phyloP scores from a whole-genome alignment of 805 yeast species.

The Pichia sporocuriosa region DNA sequence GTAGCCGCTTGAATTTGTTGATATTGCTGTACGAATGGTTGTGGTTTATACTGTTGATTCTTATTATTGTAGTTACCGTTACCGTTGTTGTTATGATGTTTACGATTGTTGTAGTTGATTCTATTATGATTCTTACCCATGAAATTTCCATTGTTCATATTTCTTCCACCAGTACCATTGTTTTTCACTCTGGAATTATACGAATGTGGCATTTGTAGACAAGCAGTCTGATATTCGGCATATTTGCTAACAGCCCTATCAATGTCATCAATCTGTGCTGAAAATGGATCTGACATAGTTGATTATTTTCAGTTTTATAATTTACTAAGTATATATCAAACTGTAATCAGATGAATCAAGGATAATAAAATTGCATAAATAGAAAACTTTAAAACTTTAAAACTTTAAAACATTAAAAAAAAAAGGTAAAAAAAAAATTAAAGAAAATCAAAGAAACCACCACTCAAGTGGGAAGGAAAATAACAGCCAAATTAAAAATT shows the following conservation, averaged over 20 bases:
- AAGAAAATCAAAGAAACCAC: too few relatives aligned
- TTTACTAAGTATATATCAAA: too few relatives aligned
- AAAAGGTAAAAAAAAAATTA: too few relatives aligned
- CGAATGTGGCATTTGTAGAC: not conserved
- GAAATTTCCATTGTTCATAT: not conserved
- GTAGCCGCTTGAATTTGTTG: conserved; percentile 10
- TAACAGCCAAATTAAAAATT: too few relatives aligned
- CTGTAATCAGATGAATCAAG: too few relatives aligned
- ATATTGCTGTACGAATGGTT: conserved; percentile 15
- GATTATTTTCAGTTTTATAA: not conserved
- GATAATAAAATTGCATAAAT: too few relatives aligned
- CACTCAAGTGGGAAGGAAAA: too few relatives aligned
- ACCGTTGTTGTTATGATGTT: conserved; percentile 12
- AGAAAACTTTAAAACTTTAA: too few relatives aligned
- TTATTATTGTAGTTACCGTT: not conserved
- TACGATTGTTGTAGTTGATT: conserved; percentile 1
- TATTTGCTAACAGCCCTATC: conserved; percentile 9
- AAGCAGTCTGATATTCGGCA: not conserved
- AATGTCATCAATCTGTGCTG: conserved; percentile 11
- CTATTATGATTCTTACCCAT: conserved; percentile 9
- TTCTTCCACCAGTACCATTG: not conserved
- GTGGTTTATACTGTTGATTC: conserved; percentile 3
- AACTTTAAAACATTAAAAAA: too few relatives aligned
- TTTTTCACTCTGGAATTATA: not conserved
- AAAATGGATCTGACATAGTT: conserved; percentile 3